Evolutionary conservation across 805 yeast species (phyloP).

Genomic region (Teunomyces barrocoloradensis): DNA sequence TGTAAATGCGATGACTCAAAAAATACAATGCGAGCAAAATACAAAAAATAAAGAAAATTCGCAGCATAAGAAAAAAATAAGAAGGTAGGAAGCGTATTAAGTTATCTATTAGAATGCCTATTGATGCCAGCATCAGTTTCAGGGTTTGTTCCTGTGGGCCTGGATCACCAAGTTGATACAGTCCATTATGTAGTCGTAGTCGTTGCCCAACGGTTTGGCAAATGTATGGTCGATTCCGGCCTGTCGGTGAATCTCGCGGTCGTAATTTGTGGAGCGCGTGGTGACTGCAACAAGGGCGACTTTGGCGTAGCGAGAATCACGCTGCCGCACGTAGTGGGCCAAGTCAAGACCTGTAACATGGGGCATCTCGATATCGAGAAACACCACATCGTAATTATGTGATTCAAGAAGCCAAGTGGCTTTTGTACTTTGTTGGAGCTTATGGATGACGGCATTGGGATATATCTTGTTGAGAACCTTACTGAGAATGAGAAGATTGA

Average conservation of each 20-base stretch:
- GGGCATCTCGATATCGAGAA: conserved; percentile 48
- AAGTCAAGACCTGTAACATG: conserved; percentile 38
- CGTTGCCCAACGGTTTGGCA: conserved; percentile 35
- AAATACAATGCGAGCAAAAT: not conserved
- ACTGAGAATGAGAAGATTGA: conserved; percentile 36
- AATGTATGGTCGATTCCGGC: conserved; percentile 42
- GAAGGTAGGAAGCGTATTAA: not conserved
- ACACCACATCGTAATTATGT: conserved; percentile 28
- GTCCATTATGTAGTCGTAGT: conserved; percentile 16
- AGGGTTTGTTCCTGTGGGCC: not conserved
- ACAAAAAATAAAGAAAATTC: not conserved
- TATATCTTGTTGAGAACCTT: conserved; percentile 31
- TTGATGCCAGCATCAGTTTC: conserved; percentile 1
- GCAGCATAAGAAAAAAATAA: not conserved
- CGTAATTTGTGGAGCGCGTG: conserved; percentile 27
- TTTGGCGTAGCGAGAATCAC: conserved; percentile 10
- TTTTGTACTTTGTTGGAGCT: conserved; percentile 28
- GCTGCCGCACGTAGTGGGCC: conserved; percentile 15
- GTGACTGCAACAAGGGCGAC: conserved; percentile 42
- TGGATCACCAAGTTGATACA: conserved; percentile 16
- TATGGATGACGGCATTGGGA: conserved; percentile 28
- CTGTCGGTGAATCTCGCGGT: conserved; percentile 27
- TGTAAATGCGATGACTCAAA: not conserved
- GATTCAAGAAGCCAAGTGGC: conserved; percentile 19
- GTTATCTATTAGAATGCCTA: not conserved